Percentiles rank a stretch among this genome's conserved stretches.
phyloP scores from a whole-genome alignment of 106 monocot species.

The Hemerocallis citrina region DNA sequence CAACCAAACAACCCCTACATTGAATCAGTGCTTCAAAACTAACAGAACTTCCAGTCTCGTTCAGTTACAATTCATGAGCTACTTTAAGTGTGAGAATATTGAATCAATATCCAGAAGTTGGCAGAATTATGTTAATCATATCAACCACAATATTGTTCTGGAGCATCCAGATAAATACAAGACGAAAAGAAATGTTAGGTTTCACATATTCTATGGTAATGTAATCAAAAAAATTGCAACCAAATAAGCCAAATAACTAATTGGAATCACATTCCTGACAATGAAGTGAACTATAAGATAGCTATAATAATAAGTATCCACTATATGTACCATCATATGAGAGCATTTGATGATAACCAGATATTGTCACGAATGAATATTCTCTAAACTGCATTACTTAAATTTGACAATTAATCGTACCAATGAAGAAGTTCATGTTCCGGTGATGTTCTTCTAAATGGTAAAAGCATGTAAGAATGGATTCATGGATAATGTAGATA shows the following conservation, averaged over 20 bases:
- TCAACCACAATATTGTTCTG: no score
- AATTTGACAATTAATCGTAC: background rate
- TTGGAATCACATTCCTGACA: background rate
- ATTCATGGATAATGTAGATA: background rate
- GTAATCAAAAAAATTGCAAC: no score
- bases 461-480: background rate
- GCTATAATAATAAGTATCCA: background rate
- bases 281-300: background rate
- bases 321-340: background rate
- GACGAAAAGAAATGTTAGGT: no score
- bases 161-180: no score
- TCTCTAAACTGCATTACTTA: background rate
- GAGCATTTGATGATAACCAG: background rate
- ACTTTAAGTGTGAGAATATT: no score
- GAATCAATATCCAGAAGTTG: no score
- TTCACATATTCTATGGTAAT: no score
- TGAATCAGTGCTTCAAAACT: no score
- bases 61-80: no score
- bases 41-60: no score
- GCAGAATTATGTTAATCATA: no score
- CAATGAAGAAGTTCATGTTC: background rate
- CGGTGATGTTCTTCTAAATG: background rate
- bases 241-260: background rate
- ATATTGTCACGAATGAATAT: background rate
- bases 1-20: no score